phyloP scores from a whole-genome alignment of 2,329 filamentous ascomycete species.

The Arachnopeziza araneosa region DNA sequence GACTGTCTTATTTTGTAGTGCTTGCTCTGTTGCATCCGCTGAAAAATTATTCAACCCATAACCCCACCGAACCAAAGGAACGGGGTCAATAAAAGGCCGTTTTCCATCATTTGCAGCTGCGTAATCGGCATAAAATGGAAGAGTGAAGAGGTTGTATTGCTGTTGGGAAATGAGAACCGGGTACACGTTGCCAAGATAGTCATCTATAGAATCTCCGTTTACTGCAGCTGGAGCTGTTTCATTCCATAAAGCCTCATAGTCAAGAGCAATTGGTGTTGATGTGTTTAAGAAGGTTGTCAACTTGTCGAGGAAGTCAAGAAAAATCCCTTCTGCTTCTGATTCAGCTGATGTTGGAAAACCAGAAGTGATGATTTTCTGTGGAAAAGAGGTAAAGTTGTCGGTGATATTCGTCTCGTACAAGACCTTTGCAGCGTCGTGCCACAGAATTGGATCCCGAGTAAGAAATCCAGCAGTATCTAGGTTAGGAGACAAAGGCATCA shows the following conservation, averaged over 20 bases:
- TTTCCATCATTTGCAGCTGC: slow-evolving; percentile 40
- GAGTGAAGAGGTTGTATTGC: slow-evolving; percentile 40
- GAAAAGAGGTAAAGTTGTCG: slow-evolving; percentile 29
- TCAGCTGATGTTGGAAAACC: slow-evolving; percentile 36
- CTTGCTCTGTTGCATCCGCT: slow-evolving; percentile 35
- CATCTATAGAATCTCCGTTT: slow-evolving; percentile 27
- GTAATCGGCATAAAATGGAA: slow-evolving; percentile 46
- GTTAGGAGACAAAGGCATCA: slow-evolving; percentile 42
- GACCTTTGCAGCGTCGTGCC: slow-evolving; percentile 38
- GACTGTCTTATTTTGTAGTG: slow-evolving; percentile 44
- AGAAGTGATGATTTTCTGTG: slow-evolving; percentile 36
- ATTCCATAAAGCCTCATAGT: slow-evolving; percentile 11
- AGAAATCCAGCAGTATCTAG: slow-evolving; percentile 44
- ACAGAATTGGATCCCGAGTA: slow-evolving; percentile 39
- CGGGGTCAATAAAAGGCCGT: slow-evolving; percentile 44
- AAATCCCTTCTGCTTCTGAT: slow-evolving; percentile 33
- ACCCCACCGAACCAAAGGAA: slow-evolving; percentile 41
- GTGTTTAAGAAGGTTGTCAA: slow-evolving; percentile 33
- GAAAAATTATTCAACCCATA: slow-evolving; percentile 38
- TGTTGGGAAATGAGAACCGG: slow-evolving; percentile 42
- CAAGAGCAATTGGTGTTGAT: slow-evolving; percentile 20
- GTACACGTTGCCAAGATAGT: slow-evolving; percentile 40
- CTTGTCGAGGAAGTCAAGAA: slow-evolving; percentile 38
- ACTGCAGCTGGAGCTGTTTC: slow-evolving; percentile 25
- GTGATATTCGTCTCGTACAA: slow-evolving; percentile 41